Base-by-base conservation (phyloP, 2,329 filamentous ascomycete species). In the Cadophora luteo-olivacea region DNA sequence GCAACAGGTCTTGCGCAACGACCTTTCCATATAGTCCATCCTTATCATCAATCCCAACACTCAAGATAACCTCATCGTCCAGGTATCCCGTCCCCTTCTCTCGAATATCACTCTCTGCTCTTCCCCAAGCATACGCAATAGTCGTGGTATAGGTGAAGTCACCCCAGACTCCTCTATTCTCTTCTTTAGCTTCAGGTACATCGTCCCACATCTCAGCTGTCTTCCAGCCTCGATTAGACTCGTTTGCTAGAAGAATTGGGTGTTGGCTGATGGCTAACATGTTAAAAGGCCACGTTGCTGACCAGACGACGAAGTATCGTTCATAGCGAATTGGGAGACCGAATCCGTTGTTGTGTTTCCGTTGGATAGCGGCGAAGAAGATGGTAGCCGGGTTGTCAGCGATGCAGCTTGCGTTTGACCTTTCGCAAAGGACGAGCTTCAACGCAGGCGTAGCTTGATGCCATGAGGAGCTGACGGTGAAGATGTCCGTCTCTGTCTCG, bases 71-170 rank as follows among this genome's bases (percentile, higher is more conserved):
- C n/a, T 81, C 78, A 67, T 81, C 79, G 64, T 79, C 79, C 14
- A 81, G 69, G 67, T 74, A 80, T 12, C 80, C 80, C 1, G 73
- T 76, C 2, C 77, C 76, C 67, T 79, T 78, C 55, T 77, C 75
- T 64, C 72, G 72, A n/a, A 78, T 66, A 66, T 78, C 76, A n/a
- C 75, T 77, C 45, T 75, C 75, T 51, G 74, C 70, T 49, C 75
- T 66, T 4, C 74, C 73, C 78, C 78, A 80, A 11, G 78, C 77
- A 70, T 78, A 81, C 1, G 78, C 77, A 25, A 81, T 77, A 58
- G 78, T 79, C 4, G 80, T 79, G 9, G 80, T 80, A 65, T 81
- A 81, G 0, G 79, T 80, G 66, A 81, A 80, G 25, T 77, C 76
- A 1, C 77, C 78, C 72, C 75, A 77, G 32, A 69, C 65, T 0